These are phyloP conservation scores for Rachicladosporium sp. DNA, from an alignment of 2,329 filamentous ascomycete genomes.

Conservation along the genomic window DNA sequence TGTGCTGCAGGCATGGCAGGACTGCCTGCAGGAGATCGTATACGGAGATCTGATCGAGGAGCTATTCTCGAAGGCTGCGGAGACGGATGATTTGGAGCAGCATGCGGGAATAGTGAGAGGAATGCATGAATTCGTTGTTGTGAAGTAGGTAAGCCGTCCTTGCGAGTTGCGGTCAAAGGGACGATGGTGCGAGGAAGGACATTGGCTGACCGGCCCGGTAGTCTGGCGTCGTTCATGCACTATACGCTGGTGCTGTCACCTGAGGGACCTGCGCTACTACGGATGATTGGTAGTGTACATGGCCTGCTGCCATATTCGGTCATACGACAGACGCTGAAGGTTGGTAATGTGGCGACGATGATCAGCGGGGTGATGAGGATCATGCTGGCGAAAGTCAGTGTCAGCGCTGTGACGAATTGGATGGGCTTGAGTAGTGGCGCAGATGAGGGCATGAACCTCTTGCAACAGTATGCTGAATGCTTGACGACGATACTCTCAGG, in stretches of 20 bases:
- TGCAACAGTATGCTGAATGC: conserved; percentile 43
- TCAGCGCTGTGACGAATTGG: conserved; percentile 67
- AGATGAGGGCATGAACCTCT: conserved; percentile 67
- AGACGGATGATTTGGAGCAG: conserved; percentile 50
- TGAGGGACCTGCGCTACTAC: conserved; percentile 62
- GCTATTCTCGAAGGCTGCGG: conserved; percentile 48
- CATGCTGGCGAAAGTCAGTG: conserved; percentile 64
- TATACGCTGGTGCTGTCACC: conserved; percentile 61
- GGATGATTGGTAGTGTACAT: conserved; percentile 58
- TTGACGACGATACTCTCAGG: neutral
- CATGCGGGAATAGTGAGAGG: conserved; percentile 51
- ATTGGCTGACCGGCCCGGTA: conserved; percentile 22
- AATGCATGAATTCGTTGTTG: conserved; percentile 53
- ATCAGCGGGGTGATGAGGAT: conserved; percentile 61
- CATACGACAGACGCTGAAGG: conserved; percentile 58
- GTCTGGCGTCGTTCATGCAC: conserved; percentile 61
- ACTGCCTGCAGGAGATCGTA: conserved; percentile 52
- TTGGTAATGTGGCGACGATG: conserved; percentile 74
- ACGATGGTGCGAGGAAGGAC: too few species aligned
- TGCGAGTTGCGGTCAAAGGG: neutral
- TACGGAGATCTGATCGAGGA: conserved; percentile 57
- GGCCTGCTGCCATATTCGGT: conserved; percentile 59
- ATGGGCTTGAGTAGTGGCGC: conserved; percentile 58
- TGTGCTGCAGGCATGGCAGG: conserved; percentile 52
- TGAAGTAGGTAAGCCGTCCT: conserved; percentile 46